Conservation (phyloP, 371 early-diverging fungal species). For the Smittium mucronatum region DNA sequence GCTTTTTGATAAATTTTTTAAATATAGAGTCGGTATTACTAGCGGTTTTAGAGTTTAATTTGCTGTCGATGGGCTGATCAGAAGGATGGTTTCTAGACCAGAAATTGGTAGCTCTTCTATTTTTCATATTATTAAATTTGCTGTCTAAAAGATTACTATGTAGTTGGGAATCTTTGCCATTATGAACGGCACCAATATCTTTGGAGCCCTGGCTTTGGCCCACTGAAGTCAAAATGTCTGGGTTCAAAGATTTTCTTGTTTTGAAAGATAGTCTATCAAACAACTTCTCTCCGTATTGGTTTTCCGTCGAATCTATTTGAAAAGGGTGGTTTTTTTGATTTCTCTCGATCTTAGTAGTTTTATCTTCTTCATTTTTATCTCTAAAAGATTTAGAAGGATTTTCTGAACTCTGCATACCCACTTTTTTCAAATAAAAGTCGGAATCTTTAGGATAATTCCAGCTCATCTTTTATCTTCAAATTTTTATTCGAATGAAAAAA, state of each 20-base stretch:
- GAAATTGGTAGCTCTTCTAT: background rate
- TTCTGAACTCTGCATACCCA: background rate
- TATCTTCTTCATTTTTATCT: background rate
- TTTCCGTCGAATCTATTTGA: background rate
- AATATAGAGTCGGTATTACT: background rate
- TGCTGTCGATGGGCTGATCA: background rate
- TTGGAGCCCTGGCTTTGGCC: background rate
- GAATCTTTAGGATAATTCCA: no score
- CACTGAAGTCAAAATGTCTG: background rate
- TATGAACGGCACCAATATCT: background rate
- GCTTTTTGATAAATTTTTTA: background rate
- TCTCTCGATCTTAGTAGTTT: background rate
- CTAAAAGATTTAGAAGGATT: background rate
- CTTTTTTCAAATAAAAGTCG: background rate
- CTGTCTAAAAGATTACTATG: background rate
- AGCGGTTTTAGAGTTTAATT: background rate
- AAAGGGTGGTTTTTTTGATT: background rate
- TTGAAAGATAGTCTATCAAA: background rate
- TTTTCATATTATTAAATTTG: background rate
- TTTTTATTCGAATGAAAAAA: no score
- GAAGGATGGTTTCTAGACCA: background rate
- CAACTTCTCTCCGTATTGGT: background rate
- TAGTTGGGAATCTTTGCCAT: background rate
- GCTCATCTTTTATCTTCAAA: no score
- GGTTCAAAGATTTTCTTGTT: background rate